Evolutionary conservation across 306 rosid species (phyloP).

Genomic region (Begonia peltatifolia): DNA sequence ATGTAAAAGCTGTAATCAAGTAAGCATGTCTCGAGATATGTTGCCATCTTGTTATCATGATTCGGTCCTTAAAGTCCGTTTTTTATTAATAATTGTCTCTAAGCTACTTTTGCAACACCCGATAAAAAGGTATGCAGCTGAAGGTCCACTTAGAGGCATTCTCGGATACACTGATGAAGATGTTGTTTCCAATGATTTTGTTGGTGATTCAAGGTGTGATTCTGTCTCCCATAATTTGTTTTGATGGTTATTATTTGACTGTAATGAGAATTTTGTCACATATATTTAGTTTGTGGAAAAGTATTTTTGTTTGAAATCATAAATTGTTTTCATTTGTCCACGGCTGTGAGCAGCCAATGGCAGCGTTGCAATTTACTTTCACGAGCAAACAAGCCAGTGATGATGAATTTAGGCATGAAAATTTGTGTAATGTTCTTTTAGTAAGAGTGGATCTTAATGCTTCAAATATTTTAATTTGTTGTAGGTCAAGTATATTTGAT

Average conservation of each 20-base stretch:
- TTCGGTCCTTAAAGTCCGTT: too few species aligned
- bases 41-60: too few species aligned
- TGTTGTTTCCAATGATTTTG: conserved; percentile 86
- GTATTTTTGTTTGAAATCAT: too few species aligned
- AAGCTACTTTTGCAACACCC: not conserved
- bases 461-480: conserved; percentile 1
- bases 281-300: too few species aligned
- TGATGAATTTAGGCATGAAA: too few species aligned
- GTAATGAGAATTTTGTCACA: too few species aligned
- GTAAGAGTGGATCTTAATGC: not conserved
- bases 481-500: conserved; percentile 88
- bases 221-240: not conserved
- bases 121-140: conserved; percentile 59
- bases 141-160: conserved; percentile 75
- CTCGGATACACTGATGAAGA: conserved; percentile 96
- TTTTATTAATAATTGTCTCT: not conserved
- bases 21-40: conserved; percentile 10
- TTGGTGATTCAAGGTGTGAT: conserved; percentile 80
- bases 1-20: conserved; percentile 83
- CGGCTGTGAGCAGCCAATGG: too few species aligned
- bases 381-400: too few species aligned
- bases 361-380: too few species aligned
- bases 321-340: too few species aligned
- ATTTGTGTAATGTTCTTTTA: not conserved
- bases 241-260: not conserved